Percentiles rank a stretch among this genome's conserved stretches.
Conservation (phyloP, 305 asterid genomes). For the Striga hermonthica region DNA sequence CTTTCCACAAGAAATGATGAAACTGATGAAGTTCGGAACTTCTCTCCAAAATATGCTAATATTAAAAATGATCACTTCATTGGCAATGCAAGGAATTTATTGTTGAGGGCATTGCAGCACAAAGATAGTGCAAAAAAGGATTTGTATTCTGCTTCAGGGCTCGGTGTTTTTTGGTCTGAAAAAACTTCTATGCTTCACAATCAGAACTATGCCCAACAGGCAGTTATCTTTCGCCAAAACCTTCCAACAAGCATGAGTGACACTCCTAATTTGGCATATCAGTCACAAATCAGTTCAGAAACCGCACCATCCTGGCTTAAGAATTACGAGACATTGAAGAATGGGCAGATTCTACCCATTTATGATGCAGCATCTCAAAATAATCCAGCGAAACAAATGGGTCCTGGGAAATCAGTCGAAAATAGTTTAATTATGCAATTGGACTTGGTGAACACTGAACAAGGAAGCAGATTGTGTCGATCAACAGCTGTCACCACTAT, state of each 20-base stretch:
- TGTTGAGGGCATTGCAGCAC: slow-evolving; percentile 35
- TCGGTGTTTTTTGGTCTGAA: slow-evolving; percentile 20
- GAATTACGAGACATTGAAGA: slow-evolving; percentile 42
- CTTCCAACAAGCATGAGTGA: slow-evolving; percentile 31
- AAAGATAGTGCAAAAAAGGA: too few species aligned
- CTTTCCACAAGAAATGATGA: slow-evolving; percentile 36
- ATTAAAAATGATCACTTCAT: slow-evolving; percentile 36
- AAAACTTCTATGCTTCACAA: slow-evolving; percentile 1
- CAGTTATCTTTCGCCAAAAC: slow-evolving; percentile 40
- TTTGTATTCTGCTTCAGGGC: slow-evolving; percentile 9
- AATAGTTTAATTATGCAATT: slow-evolving; percentile 37
- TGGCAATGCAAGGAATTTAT: slow-evolving; percentile 38
- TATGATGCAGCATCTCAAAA: slow-evolving; percentile 32
- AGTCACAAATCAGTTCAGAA: slow-evolving; percentile 39
- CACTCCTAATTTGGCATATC: slow-evolving; percentile 31
- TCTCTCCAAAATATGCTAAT: slow-evolving; percentile 29
- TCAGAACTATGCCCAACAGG: slow-evolving; percentile 32
- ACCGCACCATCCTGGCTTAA: slow-evolving; percentile 59
- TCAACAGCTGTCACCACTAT: slow-evolving; percentile 30
- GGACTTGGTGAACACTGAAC: slow-evolving; percentile 36
- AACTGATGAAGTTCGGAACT: slow-evolving; percentile 30
- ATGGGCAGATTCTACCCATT: slow-evolving; percentile 38
- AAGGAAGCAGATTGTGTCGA: slow-evolving; percentile 33
- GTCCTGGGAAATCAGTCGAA: slow-evolving; percentile 34
- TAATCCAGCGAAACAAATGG: slow-evolving; percentile 30